A percentile compares a stretch with the other conserved stretches of the same genome.
These are phyloP conservation scores for Trichoderma gracile DNA, from an alignment of 2,329 filamentous ascomycete species.

Conservation along the genomic window DNA sequence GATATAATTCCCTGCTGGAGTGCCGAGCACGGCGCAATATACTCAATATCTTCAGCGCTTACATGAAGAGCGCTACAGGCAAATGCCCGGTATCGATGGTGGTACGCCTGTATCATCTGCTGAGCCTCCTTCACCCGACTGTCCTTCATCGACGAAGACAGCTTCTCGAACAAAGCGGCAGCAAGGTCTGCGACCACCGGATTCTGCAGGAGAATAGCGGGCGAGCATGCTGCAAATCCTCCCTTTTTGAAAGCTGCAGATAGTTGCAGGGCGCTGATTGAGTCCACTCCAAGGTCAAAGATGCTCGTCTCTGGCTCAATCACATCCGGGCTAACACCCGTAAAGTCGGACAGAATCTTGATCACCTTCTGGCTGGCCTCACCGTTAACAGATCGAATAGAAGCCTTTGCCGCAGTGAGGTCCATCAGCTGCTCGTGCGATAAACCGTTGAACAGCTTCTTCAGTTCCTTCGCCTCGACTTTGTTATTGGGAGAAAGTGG, in stretches of 20 bases:
- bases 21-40: conserved; percentile 78
- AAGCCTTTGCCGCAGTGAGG: conserved; percentile 43
- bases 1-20: conserved; percentile 86
- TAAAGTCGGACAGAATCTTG: conserved; percentile 54
- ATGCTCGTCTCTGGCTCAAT: conserved; percentile 64
- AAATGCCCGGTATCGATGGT: conserved; percentile 58
- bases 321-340: conserved; percentile 44
- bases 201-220: conserved; percentile 68
- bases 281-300: conserved; percentile 86
- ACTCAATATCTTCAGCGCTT: conserved; percentile 60
- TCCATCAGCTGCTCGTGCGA: conserved; percentile 62
- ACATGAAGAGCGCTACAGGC: conserved; percentile 57
- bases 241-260: conserved; percentile 61
- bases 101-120: conserved; percentile 64
- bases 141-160: not conserved
- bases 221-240: conserved; percentile 61
- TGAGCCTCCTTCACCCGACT: conserved; percentile 49
- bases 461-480: conserved; percentile 71
- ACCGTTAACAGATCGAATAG: conserved; percentile 28
- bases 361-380: conserved; percentile 52
- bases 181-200: conserved; percentile 52
- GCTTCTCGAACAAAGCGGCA: conserved; percentile 35
- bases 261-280: conserved; percentile 76
- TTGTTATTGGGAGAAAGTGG: conserved; percentile 91
- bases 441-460: conserved; percentile 63